These are phyloP conservation scores for Tieghemostelium lacteum DNA, from an alignment of 78 protist species.

Conservation along the genomic window DNA sequence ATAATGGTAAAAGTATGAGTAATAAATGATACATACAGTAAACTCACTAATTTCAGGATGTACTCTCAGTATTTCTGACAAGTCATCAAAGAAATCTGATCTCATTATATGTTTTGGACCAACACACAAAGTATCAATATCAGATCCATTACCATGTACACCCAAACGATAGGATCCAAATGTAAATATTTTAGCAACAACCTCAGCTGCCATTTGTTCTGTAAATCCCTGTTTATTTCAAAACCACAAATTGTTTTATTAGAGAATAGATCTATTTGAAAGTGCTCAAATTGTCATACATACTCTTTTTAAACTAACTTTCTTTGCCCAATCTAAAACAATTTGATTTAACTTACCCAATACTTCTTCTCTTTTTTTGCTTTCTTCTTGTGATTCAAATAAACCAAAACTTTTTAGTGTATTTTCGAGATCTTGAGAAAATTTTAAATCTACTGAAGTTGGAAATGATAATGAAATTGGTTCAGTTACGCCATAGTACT, in stretches of 20 bases:
- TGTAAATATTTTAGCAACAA: conserved; percentile 89
- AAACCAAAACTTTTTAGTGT: conserved; percentile 27
- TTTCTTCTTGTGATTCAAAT: conserved; percentile 83
- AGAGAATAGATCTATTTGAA: neutral
- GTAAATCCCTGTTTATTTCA: conserved; percentile 19
- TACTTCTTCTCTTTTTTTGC: conserved; percentile 72
- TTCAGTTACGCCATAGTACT: conserved; percentile 57
- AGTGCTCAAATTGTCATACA: neutral
- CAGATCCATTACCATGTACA: conserved; percentile 93
- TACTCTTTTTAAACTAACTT: conserved; percentile 62
- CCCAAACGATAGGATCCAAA: conserved; percentile 98
- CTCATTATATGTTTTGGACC: conserved; percentile 89
- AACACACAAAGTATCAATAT: conserved; percentile 97
- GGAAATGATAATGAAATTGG: conserved; percentile 76
- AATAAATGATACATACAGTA: conserved; percentile 24
- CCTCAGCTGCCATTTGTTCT: conserved; percentile 61
- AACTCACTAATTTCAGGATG: conserved; percentile 83
- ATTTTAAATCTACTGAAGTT: conserved; percentile 41
- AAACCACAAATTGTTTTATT: neutral
- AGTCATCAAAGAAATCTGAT: conserved; percentile 87
- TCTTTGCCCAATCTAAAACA: conserved; percentile 80
- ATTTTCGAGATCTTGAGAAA: conserved; percentile 46
- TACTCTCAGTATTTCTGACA: conserved; percentile 64
- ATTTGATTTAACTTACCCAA: conserved; percentile 80
- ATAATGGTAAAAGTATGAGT: neutral